Evolutionary conservation across 345 rosid species (phyloP), one percentile per base, ranked within the genome.

Genomic region (Pistacia atlantica): DNA sequence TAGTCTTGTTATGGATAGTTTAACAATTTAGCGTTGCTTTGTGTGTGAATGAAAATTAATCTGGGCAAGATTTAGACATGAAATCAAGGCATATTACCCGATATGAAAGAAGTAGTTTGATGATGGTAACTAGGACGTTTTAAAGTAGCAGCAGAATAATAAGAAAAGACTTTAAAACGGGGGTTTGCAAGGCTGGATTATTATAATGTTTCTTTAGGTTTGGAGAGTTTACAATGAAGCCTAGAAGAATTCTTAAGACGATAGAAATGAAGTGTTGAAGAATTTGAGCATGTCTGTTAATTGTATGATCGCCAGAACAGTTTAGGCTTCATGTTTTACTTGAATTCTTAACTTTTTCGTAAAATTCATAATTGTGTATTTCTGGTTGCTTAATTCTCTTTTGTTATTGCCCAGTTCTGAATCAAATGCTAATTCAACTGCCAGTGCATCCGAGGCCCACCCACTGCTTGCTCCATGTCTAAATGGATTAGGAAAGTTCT

Each of bases 401-500:
- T 42, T 31, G 37, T 78, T 33, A 14, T 25, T 78, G 76, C 59
- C 56, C 90, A 92, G 97, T 69, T 46, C 89, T 56, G 90, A 86
- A 70, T 85, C 65, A 64, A 77, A 82, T 75, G 78, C 81, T 73
- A 73, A 56, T 73, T 69, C 55, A 14, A 67, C 75, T 83, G 78
- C 82, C 49, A 78, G 73, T 61, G 71, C 77, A 77, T 79, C 85
- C 71, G 90, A 83, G 54, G 49, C 85, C 38, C 92, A 88, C 76
- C 97, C 97, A 9, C 86, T 96, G 67, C 94, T 96, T 65, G 86
- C 88, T 74, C 88, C 98, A 73, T 92, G 97, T 82, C 84, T 96
- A 81, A 86, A 85, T 80, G 99, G 99, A 46, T 83, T 96, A 58
- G 97, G 90, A 11, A 93, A 91, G 80, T 96, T 91, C 79, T 90